Conservation (phyloP, 2,329 filamentous ascomycete species). For the Colletotrichum plurivorum region DNA sequence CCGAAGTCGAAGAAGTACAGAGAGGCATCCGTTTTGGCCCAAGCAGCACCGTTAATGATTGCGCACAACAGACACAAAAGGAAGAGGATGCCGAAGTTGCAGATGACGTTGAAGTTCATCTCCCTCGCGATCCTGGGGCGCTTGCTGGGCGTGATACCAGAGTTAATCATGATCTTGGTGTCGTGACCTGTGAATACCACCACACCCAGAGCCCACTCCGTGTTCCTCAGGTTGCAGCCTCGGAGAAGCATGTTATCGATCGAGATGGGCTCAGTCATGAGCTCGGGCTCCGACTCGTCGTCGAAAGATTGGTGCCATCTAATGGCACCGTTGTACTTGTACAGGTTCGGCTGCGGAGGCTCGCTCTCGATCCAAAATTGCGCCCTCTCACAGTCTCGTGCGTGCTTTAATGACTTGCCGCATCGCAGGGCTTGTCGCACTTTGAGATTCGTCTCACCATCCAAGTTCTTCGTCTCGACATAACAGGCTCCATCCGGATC, state of each 20-base stretch:
- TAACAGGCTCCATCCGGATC: slow-evolving; percentile 96
- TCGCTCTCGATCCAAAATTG: slow-evolving; percentile 94
- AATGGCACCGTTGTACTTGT: slow-evolving; percentile 92
- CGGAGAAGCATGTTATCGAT: slow-evolving; percentile 97
- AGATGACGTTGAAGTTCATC: slow-evolving; percentile 97
- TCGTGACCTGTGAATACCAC: slow-evolving; percentile 96
- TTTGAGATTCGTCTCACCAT: slow-evolving; percentile 98
- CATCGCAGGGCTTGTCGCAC: slow-evolving; percentile 92
- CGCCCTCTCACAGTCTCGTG: slow-evolving; percentile 90
- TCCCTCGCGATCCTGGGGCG: slow-evolving; percentile 91
- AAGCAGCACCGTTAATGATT: slow-evolving; percentile 87
- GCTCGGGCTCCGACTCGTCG: slow-evolving; percentile 72
- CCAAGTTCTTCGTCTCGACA: slow-evolving; percentile 97
- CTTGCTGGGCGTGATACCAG: slow-evolving; percentile 95
- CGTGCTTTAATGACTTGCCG: slow-evolving; percentile 86
- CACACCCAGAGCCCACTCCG: slow-evolving; percentile 93
- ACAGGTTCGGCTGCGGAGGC: slow-evolving; percentile 91
- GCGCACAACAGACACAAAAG: slow-evolving; percentile 90
- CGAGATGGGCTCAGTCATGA: slow-evolving; percentile 92
- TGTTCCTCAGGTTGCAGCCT: slow-evolving; percentile 94
- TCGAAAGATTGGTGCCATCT: slow-evolving; percentile 85
- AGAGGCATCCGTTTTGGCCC: slow-evolving; percentile 82
- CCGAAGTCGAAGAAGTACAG: slow-evolving; percentile 88
- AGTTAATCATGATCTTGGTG: slow-evolving; percentile 99
- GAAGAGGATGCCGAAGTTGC: slow-evolving; percentile 93